A percentile compares a stretch with the other conserved stretches of the same genome.
These are phyloP conservation scores for Penicillium roqueforti DNA, from an alignment of 495 filamentous ascomycete genomes.

Conservation along the genomic window DNA sequence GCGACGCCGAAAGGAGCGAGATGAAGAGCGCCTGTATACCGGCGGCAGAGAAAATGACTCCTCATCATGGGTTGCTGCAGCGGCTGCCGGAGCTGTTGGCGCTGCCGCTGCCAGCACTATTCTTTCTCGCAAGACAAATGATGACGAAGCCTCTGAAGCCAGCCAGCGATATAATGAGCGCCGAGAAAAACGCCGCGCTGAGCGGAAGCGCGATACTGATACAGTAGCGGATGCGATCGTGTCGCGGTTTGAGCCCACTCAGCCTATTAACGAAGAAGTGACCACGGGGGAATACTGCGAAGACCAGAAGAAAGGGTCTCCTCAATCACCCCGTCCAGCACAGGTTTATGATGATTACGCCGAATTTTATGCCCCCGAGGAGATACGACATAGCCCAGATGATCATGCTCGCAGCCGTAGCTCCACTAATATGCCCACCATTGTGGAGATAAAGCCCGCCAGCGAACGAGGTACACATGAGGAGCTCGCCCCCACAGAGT, in stretches of 20 bases:
- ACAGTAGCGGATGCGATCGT: slow-evolving; percentile 17
- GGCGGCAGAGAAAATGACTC: slow-evolving; percentile 23
- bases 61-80: slow-evolving; percentile 42
- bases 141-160: slow-evolving; percentile 34
- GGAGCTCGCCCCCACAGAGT: slow-evolving; percentile 8
- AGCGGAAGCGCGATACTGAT: slow-evolving; percentile 31
- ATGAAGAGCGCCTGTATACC: slow-evolving; percentile 17
- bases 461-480: slow-evolving; percentile 21
- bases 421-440: slow-evolving; percentile 25
- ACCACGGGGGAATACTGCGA: slow-evolving; percentile 7
- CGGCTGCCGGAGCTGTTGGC: slow-evolving; percentile 47
- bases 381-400: slow-evolving; percentile 31
- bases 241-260: slow-evolving; percentile 13
- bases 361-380: slow-evolving; percentile 42
- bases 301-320: slow-evolving; percentile 21
- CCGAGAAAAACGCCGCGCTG: slow-evolving; percentile 38
- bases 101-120: slow-evolving; percentile 40
- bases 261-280: slow-evolving; percentile 13
- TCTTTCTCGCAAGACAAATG: slow-evolving; percentile 35
- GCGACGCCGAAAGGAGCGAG: slow-evolving; percentile 17
- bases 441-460: slow-evolving; percentile 34
- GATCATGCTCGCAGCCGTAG: slow-evolving; percentile 6
- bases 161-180: slow-evolving; percentile 31
- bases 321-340: slow-evolving; percentile 24
- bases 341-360: slow-evolving; percentile 40